These are phyloP conservation scores for Cadophora sp. DNA, from an alignment of 2,329 filamentous ascomycete species.

Conservation along the genomic window DNA sequence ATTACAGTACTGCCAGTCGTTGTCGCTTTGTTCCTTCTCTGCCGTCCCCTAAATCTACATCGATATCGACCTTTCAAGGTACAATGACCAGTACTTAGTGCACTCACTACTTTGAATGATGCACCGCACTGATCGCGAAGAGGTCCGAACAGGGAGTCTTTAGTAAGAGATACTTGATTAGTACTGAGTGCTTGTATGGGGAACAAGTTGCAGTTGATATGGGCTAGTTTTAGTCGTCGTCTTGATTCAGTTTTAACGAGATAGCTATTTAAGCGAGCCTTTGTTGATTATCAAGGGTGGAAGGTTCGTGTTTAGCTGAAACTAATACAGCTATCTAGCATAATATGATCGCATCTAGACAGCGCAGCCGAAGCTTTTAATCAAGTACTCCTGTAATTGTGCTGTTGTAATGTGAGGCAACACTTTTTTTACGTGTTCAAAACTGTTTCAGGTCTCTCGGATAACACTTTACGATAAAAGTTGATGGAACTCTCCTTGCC, in stretches of 20 bases:
- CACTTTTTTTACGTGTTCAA: too few relatives aligned
- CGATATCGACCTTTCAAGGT: background rate
- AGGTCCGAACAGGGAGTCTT: background rate
- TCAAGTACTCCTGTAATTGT: too few relatives aligned
- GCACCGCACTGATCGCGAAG: background rate
- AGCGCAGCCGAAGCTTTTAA: too few relatives aligned
- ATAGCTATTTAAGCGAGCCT: background rate
- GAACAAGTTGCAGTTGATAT: too few relatives aligned
- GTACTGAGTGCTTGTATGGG: too few relatives aligned
- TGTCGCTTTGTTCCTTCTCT: background rate
- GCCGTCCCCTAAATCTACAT: background rate
- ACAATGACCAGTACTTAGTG: background rate
- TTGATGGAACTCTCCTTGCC: too few relatives aligned
- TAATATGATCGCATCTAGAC: background rate
- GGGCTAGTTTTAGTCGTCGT: too few relatives aligned
- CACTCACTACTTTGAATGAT: background rate
- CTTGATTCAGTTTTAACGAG: too few relatives aligned
- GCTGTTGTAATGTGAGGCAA: too few relatives aligned
- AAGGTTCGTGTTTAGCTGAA: background rate
- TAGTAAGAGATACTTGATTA: too few relatives aligned
- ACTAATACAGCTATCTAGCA: background rate
- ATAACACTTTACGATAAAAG: too few relatives aligned
- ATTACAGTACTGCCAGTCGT: background rate
- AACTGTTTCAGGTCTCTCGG: too few relatives aligned
- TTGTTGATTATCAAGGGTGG: background rate